These are phyloP conservation scores for Adiantum capillusveneris DNA, from an alignment of 75 land plant species.

Conservation along the genomic window DNA sequence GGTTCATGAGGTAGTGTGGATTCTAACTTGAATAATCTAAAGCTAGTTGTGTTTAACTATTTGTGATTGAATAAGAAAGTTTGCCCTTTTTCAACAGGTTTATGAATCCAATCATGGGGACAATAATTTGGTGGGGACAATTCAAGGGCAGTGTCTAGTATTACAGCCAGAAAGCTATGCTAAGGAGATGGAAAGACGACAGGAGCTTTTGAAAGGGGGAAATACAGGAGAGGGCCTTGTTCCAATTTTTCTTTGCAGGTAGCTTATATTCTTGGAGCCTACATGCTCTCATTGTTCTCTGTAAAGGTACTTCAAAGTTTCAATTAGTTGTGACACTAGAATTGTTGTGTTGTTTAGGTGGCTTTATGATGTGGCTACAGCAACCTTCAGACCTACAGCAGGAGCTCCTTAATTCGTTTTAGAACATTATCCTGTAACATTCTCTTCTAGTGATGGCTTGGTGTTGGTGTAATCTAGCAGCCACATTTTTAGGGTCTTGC, in stretches of 20 bases:
- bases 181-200: constrained; percentile 41
- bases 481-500: too few species aligned
- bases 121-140: constrained; percentile 31
- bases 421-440: too few species aligned
- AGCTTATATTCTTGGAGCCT: constrained; percentile 7
- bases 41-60: too few species aligned
- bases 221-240: constrained; percentile 1
- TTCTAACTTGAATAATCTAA: too few species aligned
- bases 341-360: constrained; percentile 17
- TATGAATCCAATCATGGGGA: constrained; percentile 54
- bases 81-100: constrained; percentile 33
- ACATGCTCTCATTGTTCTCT: too few species aligned
- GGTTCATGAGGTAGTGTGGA: constrained; percentile 52
- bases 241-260: constrained; percentile 49
- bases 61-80: too few species aligned
- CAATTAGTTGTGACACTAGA: background rate
- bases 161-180: constrained; percentile 33
- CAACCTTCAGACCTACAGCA: constrained; percentile 13
- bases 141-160: constrained; percentile 53
- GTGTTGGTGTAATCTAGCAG: too few species aligned
- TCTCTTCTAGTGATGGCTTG: too few species aligned
- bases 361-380: constrained; percentile 38
- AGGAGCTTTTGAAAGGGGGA: constrained; percentile 12
- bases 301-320: too few species aligned
- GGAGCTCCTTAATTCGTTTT: constrained; percentile 5